These are phyloP conservation scores for Acanthamoeba culbertsoni DNA, from an alignment of 208 protist species.

Conservation along the genomic window DNA sequence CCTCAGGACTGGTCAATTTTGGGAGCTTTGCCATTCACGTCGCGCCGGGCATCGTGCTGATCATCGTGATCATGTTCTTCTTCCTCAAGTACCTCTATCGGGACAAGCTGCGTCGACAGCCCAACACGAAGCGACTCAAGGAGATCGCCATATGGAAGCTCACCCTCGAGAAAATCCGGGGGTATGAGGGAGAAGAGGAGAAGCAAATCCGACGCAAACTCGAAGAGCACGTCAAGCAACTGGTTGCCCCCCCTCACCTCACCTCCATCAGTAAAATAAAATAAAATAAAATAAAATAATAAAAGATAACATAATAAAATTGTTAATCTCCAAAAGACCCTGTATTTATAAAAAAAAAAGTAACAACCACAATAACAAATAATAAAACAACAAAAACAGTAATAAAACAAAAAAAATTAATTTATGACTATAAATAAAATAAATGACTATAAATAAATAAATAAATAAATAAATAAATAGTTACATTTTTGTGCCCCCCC, in stretches of 20 bases:
- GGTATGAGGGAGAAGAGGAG: conserved; percentile 53
- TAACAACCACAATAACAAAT: too few species aligned
- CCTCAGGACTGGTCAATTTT: conserved; percentile 43
- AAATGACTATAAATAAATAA: too few species aligned
- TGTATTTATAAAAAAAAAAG: not conserved
- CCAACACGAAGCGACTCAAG: not conserved
- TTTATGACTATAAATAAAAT: too few species aligned
- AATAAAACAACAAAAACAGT: too few species aligned
- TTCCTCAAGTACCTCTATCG: conserved; percentile 52
- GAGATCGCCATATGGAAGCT: conserved; percentile 63
- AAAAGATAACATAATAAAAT: not conserved
- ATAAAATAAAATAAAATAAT: too few species aligned
- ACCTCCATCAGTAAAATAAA: too few species aligned
- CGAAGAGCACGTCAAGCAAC: conserved; percentile 3
- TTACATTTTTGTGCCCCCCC: not conserved
- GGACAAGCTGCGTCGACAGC: not conserved
- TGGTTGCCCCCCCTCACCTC: too few species aligned
- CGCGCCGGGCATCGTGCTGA: conserved; percentile 13
- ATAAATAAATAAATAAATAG: not conserved
- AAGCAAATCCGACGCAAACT: conserved; percentile 11
- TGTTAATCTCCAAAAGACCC: too few species aligned
- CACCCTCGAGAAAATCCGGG: conserved; percentile 15
- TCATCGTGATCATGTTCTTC: conserved; percentile 19
- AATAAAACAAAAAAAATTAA: too few species aligned
- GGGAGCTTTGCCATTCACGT: conserved; percentile 46